Evolutionary conservation across 164 flowering plant species (phyloP), one percentile per base, ranked within the genome.

Genomic region (Warburgia ugandensis): DNA sequence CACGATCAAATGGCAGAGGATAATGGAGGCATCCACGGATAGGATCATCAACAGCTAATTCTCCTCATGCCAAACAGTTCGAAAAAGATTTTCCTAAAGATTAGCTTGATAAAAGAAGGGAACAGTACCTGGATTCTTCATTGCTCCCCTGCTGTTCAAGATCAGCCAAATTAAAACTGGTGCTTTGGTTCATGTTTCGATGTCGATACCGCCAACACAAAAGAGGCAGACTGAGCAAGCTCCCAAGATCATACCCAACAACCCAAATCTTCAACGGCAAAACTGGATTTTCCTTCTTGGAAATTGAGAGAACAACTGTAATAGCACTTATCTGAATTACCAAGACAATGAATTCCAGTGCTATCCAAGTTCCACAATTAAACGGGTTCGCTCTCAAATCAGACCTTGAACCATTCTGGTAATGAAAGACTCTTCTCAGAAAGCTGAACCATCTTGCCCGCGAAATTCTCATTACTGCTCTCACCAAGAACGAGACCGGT

Each of bases 211-310:
- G 90, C 69, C 86, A 80, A 54, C 56, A 80, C 14, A 87, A 76
- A 10, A 78, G 56, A 30, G 84, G 64, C 56, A 88, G 53, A 54
- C 80, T 77, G 27, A 85, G 70, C 19, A 77, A 39, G 59, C 95
- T 78, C 0, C 85, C 98, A 14, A 83, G 31, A 58, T 75, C 79
- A 65, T 92, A 92, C 13, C 94, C 95, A 22, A 71, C 59, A 50
- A 86, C 70, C 98, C 99, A 92, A 21, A 77, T 50, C 47, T 91
- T 76, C 78, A 92, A 69, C 35, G 94, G 94, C 99, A 95, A 87
- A 59, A 80, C 73, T 19, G 99, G 96, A 25, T 48, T 80, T 71
- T 92, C 96, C 13, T 41, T 62, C 54, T 73, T 73, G 1, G 95
- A 81, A 8, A 73, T 51, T 13, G 70, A 59, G 33, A 92, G 52